These are phyloP conservation scores for Solanum peruvianum DNA, from an alignment of 257 asterid genomes.

Conservation along the genomic window DNA sequence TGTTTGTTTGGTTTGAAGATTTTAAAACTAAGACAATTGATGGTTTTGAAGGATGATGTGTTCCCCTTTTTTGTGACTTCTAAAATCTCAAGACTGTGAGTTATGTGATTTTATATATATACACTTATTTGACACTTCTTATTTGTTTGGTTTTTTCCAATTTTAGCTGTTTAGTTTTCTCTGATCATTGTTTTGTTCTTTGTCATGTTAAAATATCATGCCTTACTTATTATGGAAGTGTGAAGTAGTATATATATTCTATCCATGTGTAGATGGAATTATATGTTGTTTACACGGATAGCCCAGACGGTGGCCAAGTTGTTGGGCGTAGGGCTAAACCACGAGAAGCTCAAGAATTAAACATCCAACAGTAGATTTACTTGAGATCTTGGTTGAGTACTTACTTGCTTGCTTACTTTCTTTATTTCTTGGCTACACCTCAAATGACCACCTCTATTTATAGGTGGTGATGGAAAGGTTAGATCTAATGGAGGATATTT, in stretches of 20 bases:
- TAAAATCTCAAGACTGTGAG: not conserved
- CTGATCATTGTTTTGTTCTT: not conserved
- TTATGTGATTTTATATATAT: not conserved
- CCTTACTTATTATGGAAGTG: not conserved
- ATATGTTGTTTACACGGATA: not conserved
- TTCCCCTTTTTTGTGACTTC: not conserved
- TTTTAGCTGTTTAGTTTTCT: not conserved
- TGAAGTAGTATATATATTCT: not conserved
- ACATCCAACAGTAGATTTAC: not conserved
- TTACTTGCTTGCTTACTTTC: no score
- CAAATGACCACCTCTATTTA: no score
- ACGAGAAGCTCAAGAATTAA: not conserved
- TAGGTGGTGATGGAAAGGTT: not conserved
- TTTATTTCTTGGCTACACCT: no score
- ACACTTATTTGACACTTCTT: not conserved
- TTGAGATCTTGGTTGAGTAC: not conserved
- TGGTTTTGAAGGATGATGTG: not conserved
- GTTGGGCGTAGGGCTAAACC: not conserved
- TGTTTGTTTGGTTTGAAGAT: not conserved
- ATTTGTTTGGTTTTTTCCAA: not conserved
- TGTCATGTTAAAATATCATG: not conserved
- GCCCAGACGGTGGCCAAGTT: not conserved
- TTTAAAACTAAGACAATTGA: not conserved
- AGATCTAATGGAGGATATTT: no score
- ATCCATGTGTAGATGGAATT: not conserved